Evolutionary conservation across 768 basidiomycete genomes (phyloP).

Genomic region (Leccinum truebloodii): DNA sequence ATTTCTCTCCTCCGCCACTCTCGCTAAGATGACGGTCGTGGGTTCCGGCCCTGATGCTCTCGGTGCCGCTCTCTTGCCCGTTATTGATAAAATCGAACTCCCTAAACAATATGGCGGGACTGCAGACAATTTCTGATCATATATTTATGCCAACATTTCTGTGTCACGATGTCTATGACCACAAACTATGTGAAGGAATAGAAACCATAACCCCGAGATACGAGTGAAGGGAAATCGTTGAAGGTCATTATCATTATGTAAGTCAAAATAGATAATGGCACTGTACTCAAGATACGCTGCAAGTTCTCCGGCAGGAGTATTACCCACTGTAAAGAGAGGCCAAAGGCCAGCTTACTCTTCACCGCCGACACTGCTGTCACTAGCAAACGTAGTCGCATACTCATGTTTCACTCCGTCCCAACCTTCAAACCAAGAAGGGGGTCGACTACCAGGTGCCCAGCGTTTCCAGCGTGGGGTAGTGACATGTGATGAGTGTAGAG

Average conservation of each 20-base stretch:
- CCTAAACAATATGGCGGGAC: slow-evolving; percentile 73
- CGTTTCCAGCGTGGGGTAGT: slow-evolving; percentile 22
- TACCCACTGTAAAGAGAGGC: neutral
- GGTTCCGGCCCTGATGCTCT: slow-evolving; percentile 63
- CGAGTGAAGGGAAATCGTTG: neutral
- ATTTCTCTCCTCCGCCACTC: slow-evolving; percentile 66
- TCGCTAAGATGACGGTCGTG: slow-evolving; percentile 80
- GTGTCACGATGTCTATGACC: neutral
- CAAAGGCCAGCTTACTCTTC: slow-evolving; percentile 21
- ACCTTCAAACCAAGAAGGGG: slow-evolving; percentile 41
- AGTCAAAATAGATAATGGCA: neutral
- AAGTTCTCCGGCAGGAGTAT: too few species aligned
- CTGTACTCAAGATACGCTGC: neutral
- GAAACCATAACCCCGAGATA: neutral
- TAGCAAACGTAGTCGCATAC: slow-evolving; percentile 43
- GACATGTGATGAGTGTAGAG: slow-evolving; percentile 18
- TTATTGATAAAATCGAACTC: slow-evolving; percentile 57
- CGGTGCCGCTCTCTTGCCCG: slow-evolving; percentile 55
- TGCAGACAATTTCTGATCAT: slow-evolving; percentile 50
- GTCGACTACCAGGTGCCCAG: slow-evolving; percentile 32
- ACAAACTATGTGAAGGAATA: neutral
- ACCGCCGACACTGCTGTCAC: slow-evolving; percentile 34
- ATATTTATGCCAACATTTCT: neutral
- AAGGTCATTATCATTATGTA: neutral
- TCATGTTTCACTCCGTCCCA: slow-evolving; percentile 45